Conservation (phyloP, 225 moss, liverwort and hornwort species). For the Lunularia cruciata region DNA sequence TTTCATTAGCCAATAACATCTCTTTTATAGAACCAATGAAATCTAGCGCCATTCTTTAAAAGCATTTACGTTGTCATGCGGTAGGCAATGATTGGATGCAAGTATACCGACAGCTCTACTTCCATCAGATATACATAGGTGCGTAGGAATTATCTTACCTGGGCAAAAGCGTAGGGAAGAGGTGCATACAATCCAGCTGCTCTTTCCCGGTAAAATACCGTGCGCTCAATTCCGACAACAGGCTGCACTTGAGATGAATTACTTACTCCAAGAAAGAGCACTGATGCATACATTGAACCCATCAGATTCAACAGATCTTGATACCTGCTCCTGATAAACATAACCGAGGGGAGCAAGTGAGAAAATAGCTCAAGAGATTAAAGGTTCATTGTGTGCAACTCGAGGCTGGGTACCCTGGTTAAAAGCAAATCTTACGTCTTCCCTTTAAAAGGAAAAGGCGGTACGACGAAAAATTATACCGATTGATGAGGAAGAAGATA, state of each 20-base stretch:
- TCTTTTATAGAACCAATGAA: no score
- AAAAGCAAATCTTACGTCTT: neutral
- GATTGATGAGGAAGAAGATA: neutral
- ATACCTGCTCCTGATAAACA: conserved; percentile 49
- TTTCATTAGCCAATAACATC: no score
- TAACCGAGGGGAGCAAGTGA: neutral
- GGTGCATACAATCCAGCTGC: conserved; percentile 96
- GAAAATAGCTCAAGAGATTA: neutral
- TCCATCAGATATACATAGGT: no score
- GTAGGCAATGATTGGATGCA: neutral
- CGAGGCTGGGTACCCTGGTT: neutral
- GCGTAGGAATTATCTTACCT: conserved; percentile 48
- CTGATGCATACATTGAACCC: conserved; percentile 90
- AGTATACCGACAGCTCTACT: neutral
- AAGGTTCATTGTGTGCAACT: neutral
- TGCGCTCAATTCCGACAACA: conserved; percentile 81
- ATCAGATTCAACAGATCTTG: conserved; percentile 87
- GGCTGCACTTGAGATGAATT: conserved; percentile 89
- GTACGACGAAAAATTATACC: neutral
- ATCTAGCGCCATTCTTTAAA: no score
- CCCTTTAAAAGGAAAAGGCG: neutral
- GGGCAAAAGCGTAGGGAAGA: conserved; percentile 78
- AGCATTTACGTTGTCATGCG: no score
- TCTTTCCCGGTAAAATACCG: conserved; percentile 86
- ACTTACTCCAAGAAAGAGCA: conserved; percentile 84